phyloP scores from a whole-genome alignment of 2,329 filamentous ascomycete genomes.

The Penicillium sp. region DNA sequence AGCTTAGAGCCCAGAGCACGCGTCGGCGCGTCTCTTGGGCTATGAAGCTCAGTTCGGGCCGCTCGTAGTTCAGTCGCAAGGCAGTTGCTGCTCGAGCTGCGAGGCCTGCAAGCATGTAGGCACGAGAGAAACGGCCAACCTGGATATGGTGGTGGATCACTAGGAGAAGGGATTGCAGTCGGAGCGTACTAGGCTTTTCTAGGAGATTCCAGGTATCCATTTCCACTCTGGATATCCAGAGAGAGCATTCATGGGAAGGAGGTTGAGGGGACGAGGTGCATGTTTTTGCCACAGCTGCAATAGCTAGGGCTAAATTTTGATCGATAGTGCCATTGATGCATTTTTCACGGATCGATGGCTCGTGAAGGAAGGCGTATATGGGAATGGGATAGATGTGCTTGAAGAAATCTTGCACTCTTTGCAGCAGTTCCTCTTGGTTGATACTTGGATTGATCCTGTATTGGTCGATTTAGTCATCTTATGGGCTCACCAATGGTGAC shows the following conservation, averaged over 20 bases:
- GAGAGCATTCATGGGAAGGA: too few species aligned
- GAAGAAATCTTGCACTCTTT: conserved; percentile 7
- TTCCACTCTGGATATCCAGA: conserved; percentile 4
- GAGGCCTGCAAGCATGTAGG: conserved; percentile 16
- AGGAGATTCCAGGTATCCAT: conserved; percentile 8
- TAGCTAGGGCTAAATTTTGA: conserved; percentile 9
- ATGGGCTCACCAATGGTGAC: too few species aligned
- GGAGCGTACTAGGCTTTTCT: conserved; percentile 9
- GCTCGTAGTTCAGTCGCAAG: conserved; percentile 15
- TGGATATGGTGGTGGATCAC: conserved; percentile 14
- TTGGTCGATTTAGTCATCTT: too few species aligned
- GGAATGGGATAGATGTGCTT: conserved; percentile 14
- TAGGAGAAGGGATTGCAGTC: conserved; percentile 11
- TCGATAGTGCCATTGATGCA: conserved; percentile 4
- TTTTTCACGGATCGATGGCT: conserved; percentile 5
- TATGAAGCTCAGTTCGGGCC: conserved; percentile 11
- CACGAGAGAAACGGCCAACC: conserved; percentile 10
- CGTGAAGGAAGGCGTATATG: conserved; percentile 13
- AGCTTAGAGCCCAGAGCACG: conserved; percentile 15
- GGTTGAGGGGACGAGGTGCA: too few species aligned
- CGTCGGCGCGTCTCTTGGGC: conserved; percentile 16
- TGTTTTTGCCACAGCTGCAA: too few species aligned
- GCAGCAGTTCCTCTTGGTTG: conserved; percentile 1
- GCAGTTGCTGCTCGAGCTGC: conserved; percentile 12
- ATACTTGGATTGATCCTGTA: not conserved